Conservation (phyloP, 371 early-diverging fungal genomes). For the Mucor irregularis region DNA sequence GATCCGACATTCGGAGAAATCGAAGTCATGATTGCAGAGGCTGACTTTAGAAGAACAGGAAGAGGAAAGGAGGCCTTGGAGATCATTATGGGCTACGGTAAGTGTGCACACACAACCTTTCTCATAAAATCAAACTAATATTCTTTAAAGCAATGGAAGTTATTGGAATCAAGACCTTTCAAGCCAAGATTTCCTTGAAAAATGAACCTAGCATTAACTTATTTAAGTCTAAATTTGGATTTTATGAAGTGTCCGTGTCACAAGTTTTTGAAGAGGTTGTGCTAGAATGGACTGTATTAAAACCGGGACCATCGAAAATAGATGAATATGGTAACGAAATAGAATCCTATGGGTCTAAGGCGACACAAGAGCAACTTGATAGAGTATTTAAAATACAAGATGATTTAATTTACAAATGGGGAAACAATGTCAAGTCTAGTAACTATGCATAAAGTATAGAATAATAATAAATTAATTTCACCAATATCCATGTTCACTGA, state of each 20-base stretch:
- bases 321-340: slow-evolving; percentile 21
- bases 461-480: slow-evolving; percentile 1
- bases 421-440: slow-evolving; percentile 1
- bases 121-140: too few relatives aligned
- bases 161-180: slow-evolving; percentile 64
- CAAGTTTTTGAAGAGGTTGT: slow-evolving; percentile 80
- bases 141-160: slow-evolving; percentile 41
- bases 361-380: slow-evolving; percentile 23
- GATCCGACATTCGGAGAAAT: slow-evolving; percentile 81
- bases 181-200: slow-evolving; percentile 77
- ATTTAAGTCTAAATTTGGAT: slow-evolving; percentile 72
- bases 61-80: slow-evolving; percentile 71
- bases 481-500: slow-evolving; percentile 7
- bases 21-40: slow-evolving; percentile 94
- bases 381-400: slow-evolving; percentile 1
- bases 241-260: slow-evolving; percentile 63
- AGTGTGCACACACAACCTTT: neutral
- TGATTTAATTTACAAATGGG: slow-evolving; percentile 7
- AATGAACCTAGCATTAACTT: slow-evolving; percentile 74
- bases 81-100: slow-evolving; percentile 86
- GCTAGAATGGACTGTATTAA: slow-evolving; percentile 48
- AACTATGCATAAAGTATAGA: neutral
- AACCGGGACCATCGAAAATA: neutral
- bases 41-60: slow-evolving; percentile 62
- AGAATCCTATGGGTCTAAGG: slow-evolving; percentile 35